These are phyloP conservation scores for Hirschfeldia incana DNA, from an alignment of 345 rosid species.

Conservation along the genomic window DNA sequence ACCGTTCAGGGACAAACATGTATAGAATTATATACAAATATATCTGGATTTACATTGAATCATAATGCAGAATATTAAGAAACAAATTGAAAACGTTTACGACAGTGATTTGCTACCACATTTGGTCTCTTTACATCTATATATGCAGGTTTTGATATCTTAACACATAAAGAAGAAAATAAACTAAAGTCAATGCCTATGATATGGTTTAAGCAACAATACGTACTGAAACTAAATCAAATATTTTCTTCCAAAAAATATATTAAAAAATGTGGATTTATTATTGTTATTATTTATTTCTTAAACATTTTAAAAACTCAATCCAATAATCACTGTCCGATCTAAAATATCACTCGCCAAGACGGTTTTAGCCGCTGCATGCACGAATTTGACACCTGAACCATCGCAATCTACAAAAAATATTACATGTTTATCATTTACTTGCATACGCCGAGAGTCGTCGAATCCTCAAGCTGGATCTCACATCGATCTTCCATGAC, in stretches of 20 bases:
- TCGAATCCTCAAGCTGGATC: too few species aligned
- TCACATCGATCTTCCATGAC: too few species aligned
- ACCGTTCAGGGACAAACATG: not conserved
- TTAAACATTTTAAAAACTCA: not conserved
- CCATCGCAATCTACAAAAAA: not conserved
- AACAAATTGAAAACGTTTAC: conserved; percentile 6
- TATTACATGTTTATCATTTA: too few species aligned
- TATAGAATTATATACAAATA: not conserved
- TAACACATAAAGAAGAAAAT: not conserved
- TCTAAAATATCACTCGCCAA: not conserved
- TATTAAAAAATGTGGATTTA: too few species aligned
- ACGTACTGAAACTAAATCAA: not conserved
- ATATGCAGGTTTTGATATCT: not conserved
- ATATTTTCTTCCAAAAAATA: not conserved
- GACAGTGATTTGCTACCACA: conserved; percentile 26
- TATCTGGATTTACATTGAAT: conserved; percentile 17
- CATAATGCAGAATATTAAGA: conserved; percentile 15
- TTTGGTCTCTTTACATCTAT: not conserved
- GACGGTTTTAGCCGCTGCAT: not conserved
- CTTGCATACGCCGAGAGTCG: too few species aligned
- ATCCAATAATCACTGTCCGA: not conserved
- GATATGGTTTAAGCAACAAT: not conserved
- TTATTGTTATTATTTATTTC: too few species aligned
- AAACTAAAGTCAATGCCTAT: not conserved
- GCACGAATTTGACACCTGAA: not conserved